Conservation (phyloP, 2,329 filamentous ascomycete species). For the Acrocalymma vagum region DNA sequence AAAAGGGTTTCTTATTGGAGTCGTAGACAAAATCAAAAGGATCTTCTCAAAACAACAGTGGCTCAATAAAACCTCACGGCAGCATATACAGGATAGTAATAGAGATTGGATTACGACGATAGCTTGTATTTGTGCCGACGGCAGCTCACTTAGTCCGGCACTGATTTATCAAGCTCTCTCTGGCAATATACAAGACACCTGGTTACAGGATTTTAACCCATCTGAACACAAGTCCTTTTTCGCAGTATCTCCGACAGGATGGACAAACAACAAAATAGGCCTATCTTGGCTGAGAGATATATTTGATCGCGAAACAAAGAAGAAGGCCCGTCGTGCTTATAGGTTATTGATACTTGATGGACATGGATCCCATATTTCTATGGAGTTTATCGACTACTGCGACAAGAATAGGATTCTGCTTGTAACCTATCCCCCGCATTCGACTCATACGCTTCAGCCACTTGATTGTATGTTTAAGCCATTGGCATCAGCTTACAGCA, state of each 20-base stretch:
- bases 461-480: constrained; percentile 10
- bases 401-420: constrained; percentile 10
- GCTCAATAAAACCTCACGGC: too few relatives aligned
- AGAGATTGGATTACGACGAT: constrained; percentile 3
- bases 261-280: constrained; percentile 6
- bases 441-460: constrained; percentile 15
- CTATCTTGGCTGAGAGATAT: constrained; percentile 1
- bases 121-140: constrained; percentile 7
- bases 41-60: constrained; percentile 18
- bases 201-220: constrained; percentile 8
- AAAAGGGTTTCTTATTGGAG: constrained; percentile 11
- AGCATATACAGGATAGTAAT: too few relatives aligned
- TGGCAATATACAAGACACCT: constrained; percentile 3
- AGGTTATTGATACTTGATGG: constrained; percentile 15
- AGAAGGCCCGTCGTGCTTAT: background rate
- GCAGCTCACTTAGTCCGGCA: background rate
- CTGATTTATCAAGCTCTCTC: constrained; percentile 3
- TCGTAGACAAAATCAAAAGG: constrained; percentile 9
- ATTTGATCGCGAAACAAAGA: constrained; percentile 5
- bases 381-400: constrained; percentile 13
- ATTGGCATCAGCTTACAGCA: constrained; percentile 12
- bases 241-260: constrained; percentile 5
- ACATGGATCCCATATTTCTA: constrained; percentile 11
- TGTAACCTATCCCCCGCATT: constrained; percentile 9
- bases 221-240: background rate